Conservation (phyloP, 73 alveolate species). For the Tetrahymena malaccensis region DNA sequence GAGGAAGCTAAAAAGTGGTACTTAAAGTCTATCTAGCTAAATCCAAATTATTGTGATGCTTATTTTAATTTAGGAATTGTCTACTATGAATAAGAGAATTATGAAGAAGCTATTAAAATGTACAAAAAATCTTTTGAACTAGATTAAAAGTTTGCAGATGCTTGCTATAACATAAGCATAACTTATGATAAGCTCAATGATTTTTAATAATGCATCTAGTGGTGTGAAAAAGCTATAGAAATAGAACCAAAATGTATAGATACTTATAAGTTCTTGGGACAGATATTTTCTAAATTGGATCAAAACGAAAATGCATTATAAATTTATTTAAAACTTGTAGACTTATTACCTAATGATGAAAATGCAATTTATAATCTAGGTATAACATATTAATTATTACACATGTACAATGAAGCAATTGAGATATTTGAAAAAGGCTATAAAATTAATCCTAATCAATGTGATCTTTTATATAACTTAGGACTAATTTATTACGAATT, state of each 20-base stretch:
- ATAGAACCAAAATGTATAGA: slow-evolving; percentile 23
- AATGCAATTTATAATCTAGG: slow-evolving; percentile 50
- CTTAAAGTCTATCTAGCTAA: neutral
- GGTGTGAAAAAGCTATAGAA: slow-evolving; percentile 41
- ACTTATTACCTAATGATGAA: slow-evolving; percentile 37
- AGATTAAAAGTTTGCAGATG: too few species aligned
- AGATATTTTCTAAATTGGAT: neutral
- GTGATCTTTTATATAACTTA: slow-evolving; percentile 46
- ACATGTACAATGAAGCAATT: slow-evolving; percentile 54
- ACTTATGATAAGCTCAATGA: too few species aligned
- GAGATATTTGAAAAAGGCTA: slow-evolving; percentile 40
- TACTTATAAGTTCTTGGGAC: neutral
- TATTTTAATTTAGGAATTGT: too few species aligned
- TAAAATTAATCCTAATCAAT: slow-evolving; percentile 8
- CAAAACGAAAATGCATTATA: slow-evolving; percentile 46
- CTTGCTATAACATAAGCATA: too few species aligned
- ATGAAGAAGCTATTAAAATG: too few species aligned
- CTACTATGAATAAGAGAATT: too few species aligned
- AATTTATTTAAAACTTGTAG: neutral
- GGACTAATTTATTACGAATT: slow-evolving; percentile 46
- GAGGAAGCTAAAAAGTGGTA: slow-evolving; percentile 50
- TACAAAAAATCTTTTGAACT: too few species aligned
- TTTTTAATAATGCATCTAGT: too few species aligned
- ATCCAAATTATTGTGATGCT: too few species aligned
- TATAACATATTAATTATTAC: slow-evolving; percentile 16